Percentiles rank a stretch among this genome's conserved stretches.
Conservation (phyloP, 768 basidiomycete species). For the Naematelia aurantialba region DNA sequence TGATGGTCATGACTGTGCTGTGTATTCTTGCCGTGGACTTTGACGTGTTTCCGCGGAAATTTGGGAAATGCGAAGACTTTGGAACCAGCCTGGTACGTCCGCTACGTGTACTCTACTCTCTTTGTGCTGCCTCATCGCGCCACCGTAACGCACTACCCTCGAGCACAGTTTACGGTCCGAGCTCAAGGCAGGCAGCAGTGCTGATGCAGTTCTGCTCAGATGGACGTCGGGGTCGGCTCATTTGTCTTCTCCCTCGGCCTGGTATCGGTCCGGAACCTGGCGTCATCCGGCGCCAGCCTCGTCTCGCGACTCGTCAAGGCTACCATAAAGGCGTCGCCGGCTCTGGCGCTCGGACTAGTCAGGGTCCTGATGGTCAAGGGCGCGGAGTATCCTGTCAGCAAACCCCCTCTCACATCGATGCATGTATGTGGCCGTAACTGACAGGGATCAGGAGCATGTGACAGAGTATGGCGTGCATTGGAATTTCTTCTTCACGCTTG, state of each 20-base stretch:
- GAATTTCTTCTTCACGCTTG: constrained; percentile 97
- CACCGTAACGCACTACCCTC: neutral
- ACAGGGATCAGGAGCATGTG: constrained; percentile 77
- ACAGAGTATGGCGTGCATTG: constrained; percentile 96
- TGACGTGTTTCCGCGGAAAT: constrained; percentile 75
- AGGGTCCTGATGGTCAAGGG: constrained; percentile 85
- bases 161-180: too few relatives aligned
- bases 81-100: constrained; percentile 81
- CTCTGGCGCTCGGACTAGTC: constrained; percentile 69
- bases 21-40: constrained; percentile 96
- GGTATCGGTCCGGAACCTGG: constrained; percentile 62
- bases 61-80: constrained; percentile 91
- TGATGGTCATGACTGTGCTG: constrained; percentile 88
- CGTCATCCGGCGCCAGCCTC: constrained; percentile 60
- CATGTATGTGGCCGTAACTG: too few relatives aligned
- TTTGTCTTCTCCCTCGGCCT: constrained; percentile 96
- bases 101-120: neutral
- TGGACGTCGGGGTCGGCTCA: constrained; percentile 96
- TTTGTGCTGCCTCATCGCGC: neutral
- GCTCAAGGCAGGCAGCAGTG: neutral
- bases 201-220: constrained; percentile 56
- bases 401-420: too few relatives aligned
- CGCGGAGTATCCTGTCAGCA: constrained; percentile 85
- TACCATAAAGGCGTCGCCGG: constrained; percentile 62
- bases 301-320: constrained; percentile 53